phyloP scores from a whole-genome alignment of 2,329 filamentous ascomycete genomes.

The Fusarium marasasianum region DNA sequence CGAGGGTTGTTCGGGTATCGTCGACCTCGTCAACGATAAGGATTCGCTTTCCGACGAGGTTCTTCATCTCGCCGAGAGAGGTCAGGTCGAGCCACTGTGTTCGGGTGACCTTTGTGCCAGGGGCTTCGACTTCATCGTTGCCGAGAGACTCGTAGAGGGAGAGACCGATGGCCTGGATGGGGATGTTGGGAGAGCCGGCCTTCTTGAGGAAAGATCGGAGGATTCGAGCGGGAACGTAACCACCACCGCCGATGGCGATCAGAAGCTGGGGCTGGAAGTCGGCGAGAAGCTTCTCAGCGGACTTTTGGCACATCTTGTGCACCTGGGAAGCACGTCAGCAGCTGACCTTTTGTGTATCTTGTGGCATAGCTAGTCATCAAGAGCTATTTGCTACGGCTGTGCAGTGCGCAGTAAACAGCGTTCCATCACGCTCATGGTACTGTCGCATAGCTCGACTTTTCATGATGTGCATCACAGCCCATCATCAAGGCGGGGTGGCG shows the following conservation, averaged over 20 bases:
- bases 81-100: slow-evolving; percentile 98
- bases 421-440: background rate
- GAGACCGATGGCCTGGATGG: slow-evolving; percentile 98
- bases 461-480: slow-evolving; percentile 28
- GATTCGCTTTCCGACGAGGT: slow-evolving; percentile 44
- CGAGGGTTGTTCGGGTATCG: slow-evolving; percentile 91
- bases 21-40: slow-evolving; percentile 73
- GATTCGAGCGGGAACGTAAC: slow-evolving; percentile 96
- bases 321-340: slow-evolving; percentile 66
- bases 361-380: background rate
- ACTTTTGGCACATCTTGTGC: slow-evolving; percentile 94
- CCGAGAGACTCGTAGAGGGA: slow-evolving; percentile 93
- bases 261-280: slow-evolving; percentile 94
- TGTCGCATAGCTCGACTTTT: slow-evolving; percentile 16
- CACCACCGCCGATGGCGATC: slow-evolving; percentile 97
- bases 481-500: slow-evolving; percentile 42
- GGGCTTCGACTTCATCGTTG: slow-evolving; percentile 69
- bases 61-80: slow-evolving; percentile 77
- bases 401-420: background rate
- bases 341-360: background rate
- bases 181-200: slow-evolving; percentile 88
- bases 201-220: slow-evolving; percentile 97
- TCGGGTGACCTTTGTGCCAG: slow-evolving; percentile 91
- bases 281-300: slow-evolving; percentile 81
- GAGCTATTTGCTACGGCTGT: background rate